Evolutionary conservation across 768 basidiomycete species (phyloP), one percentile per base, ranked within the genome.

Genomic region (Amanita inopinata): DNA sequence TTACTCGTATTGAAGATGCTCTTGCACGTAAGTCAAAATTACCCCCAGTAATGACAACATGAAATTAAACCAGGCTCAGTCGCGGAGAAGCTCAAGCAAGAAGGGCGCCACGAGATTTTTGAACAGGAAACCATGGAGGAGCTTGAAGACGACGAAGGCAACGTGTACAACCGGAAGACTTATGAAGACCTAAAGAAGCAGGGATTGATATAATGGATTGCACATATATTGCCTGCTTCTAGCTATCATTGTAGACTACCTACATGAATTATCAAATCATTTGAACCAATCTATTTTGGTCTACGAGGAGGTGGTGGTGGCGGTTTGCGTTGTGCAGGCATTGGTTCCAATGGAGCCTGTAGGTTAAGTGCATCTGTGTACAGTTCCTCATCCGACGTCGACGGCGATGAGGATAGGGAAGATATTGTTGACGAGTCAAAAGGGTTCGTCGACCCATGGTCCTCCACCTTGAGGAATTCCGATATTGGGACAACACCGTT

Each of bases 151-250:
- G 89, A 89, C 34, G 96, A 98, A 58, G 96, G 96, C 11, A 98
- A 99, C 53, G 96, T 98, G 38, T 97, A 98, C 63, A 92, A 92
- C 62, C 80, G 83, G 55, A 96, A 96, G 71, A 94, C 90, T n/a
- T 97, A 92, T 56, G 90, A 94, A 53, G 90, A 94, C 56, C 69
- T 96, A 52, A 94, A 92, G 71, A 90, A 92, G 65, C 93, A 97
- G 59, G 93, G 92, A 45, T 66, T 94, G 44, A 86, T 93, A 44
- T 87, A 64, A 62, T 47, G 15, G 35, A 27, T 38, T 27, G 24
- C 18, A 8, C 32, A 43, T 38, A 30, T 46, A 42, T 35, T 46
- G n/a, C n/a, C n/a, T n/a, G n/a, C n/a, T 45, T 46, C 23, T 47
- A 25, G 46, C 27, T 36, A 35, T 45, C 34, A 43, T 53, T 23